Base-by-base conservation (phyloP, 768 basidiomycete species). In the Mycena latifolia region DNA sequence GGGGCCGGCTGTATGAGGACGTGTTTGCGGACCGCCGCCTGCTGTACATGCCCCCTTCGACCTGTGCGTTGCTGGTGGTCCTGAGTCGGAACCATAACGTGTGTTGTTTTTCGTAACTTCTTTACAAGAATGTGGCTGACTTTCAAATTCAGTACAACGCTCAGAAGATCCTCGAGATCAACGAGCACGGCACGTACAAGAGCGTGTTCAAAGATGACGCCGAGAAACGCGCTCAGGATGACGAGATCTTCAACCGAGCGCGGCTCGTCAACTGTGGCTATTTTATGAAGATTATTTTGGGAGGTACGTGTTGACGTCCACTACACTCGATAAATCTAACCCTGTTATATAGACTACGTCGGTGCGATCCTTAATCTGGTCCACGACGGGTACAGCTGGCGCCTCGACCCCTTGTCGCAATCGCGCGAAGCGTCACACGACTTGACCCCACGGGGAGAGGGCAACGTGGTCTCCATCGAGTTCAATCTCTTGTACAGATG, bases 21-120 rank as follows among this genome's bases (percentile, higher is more conserved):
- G 82, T 84, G 0, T 92, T 93, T 69, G 88, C 91, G 27, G 92
- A 94, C 73, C 71, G 72, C 43, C 81, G 92, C 52, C 71, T 94
- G 15, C 74, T 89, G 55, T 79, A 87, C 65, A 91, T 94, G 90
- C 92, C 92, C 0, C 93, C 93, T 27, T 80, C 91, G 3, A 83
- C 81, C 18, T 85, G 88, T 66, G 92, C 91, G 0, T 82, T 94
- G 47, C 79, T 92, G 9, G 82, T 94, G 47, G 77, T 95, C 18
- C 79, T 95, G 54, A 85, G 79, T 66, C 86, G 92, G 46, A 93
- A 93, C 67, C 92, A 93, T 65, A 94, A 92, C 64, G 91, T 90
- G 53, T 18, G 86, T 79, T 43, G 8, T 29, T 65, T 31, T 25
- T 62, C 37, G 11, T 25, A 15, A 37, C 6, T 22, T 12, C 8